Evolutionary conservation across 345 rosid genomes (phyloP), one percentile per base, ranked within the genome.

Genomic region (Aquilaria malaccensis): DNA sequence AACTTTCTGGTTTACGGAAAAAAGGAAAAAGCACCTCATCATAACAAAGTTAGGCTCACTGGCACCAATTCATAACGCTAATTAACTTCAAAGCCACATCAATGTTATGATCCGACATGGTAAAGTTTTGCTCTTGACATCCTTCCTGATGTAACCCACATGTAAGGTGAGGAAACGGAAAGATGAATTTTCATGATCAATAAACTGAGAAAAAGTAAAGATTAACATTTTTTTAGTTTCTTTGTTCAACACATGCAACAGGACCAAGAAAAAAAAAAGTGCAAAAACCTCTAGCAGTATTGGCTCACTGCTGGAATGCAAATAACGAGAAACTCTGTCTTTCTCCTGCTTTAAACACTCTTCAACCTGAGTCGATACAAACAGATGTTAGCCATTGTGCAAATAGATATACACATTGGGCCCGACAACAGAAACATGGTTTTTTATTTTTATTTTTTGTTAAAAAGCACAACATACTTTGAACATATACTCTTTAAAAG

Each of bases 301-400:
- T 2, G 72, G 60, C 70, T 83, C 87, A 59, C 80, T 83, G 62
- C 75, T 78, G 33, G 68, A 71, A 65, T 83, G 83, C 75, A 86
- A 60, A 67, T 81, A 86, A 76, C 81, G 76, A 22, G 83, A 60
- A 62, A 81, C 85, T 66, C 93, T 78, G 5, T 86, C 89, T 47
- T 73, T 81, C 72, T 86, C 89, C 70, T 77, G 68, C 57, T 72
- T 83, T 52, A 86, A 59, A 66, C 89, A 86, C 66, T 81, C 93
- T 75, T 86, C 87, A n/a, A 77, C 81, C 92, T 81, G 67, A 4
- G 46, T 48, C 49, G 37, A 29, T 14, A 65, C 14, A 50, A 30
- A 30, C 56, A 56, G 33, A 65, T 33, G 68, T 64, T 49, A 64
- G 58, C 54, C 58, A 58, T 55, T 53, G 56, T 37, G 47, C 15